Conservation (phyloP, 495 filamentous ascomycete species). For the Podospora anserina region DNA sequence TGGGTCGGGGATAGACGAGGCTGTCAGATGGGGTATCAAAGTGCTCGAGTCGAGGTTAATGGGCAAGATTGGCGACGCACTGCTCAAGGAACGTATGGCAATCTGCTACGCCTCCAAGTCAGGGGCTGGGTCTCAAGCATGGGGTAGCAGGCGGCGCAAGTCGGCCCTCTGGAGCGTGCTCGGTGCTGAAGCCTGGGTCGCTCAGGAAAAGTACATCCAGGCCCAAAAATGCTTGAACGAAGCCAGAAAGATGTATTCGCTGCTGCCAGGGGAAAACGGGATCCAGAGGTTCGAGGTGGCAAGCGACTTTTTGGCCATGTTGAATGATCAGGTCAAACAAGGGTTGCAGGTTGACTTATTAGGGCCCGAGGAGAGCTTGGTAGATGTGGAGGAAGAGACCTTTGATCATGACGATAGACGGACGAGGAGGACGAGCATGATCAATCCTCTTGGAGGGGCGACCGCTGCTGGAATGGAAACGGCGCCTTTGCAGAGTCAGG, state of each 20-base stretch:
- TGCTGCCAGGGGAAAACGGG: constrained; percentile 54
- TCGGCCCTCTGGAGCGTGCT: constrained; percentile 87
- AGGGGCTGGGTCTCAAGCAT: constrained; percentile 58
- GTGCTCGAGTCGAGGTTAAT: constrained; percentile 73
- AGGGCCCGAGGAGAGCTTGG: constrained; percentile 31
- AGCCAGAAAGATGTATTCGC: constrained; percentile 64
- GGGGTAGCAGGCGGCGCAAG: constrained; percentile 72
- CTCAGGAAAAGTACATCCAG: constrained; percentile 63
- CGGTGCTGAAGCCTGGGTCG: constrained; percentile 78
- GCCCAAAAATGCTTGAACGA: constrained; percentile 69
- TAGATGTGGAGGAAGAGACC: constrained; percentile 63
- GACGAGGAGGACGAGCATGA: constrained; percentile 43
- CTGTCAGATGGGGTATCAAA: constrained; percentile 77
- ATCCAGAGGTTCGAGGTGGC: constrained; percentile 54
- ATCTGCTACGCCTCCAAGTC: constrained; percentile 75
- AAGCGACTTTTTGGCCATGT: constrained; percentile 60
- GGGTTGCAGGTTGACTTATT: constrained; percentile 39
- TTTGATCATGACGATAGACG: constrained; percentile 34
- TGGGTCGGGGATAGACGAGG: constrained; percentile 76
- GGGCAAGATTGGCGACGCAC: constrained; percentile 68
- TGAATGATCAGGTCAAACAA: constrained; percentile 58
- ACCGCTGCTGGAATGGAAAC: constrained; percentile 41
- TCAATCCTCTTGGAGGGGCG: constrained; percentile 26
- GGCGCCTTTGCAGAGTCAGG: constrained; percentile 39
- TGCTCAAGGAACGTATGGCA: constrained; percentile 79